Conservation (phyloP, 2,329 filamentous ascomycete genomes). For the Fusarium brachygibbosum region DNA sequence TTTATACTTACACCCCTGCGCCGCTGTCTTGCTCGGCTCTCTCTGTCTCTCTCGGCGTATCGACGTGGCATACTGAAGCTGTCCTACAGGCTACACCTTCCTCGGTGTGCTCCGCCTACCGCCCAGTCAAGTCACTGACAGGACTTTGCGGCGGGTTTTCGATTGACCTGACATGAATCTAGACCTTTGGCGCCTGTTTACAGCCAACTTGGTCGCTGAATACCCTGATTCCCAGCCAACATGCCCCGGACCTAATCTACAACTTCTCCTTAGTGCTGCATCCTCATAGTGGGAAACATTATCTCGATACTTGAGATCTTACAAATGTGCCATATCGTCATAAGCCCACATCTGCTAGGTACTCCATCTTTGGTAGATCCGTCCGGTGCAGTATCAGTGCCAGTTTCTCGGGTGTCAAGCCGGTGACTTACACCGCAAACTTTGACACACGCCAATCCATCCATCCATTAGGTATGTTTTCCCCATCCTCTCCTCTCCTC, state of each 20-base stretch:
- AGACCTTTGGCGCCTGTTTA: conserved; percentile 9
- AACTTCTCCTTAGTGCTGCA: background rate
- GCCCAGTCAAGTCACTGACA: conserved; percentile 6
- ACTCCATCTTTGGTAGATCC: conserved; percentile 38
- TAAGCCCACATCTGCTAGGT: conserved; percentile 23
- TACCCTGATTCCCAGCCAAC: background rate
- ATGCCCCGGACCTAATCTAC: background rate
- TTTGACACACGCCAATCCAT: conserved; percentile 28
- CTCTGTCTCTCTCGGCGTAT: conserved; percentile 12
- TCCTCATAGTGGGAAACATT: background rate
- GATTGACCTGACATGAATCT: conserved; percentile 14
- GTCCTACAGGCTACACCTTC: conserved; percentile 24
- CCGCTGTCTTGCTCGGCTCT: background rate
- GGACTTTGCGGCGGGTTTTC: conserved; percentile 3
- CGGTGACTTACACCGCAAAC: conserved; percentile 28
- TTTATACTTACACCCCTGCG: conserved; percentile 22
- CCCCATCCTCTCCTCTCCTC: conserved; percentile 24
- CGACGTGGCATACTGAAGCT: conserved; percentile 35
- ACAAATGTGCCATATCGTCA: conserved; percentile 35
- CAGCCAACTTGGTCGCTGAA: conserved; percentile 2
- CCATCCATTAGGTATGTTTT: conserved; percentile 31
- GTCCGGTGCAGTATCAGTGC: conserved; percentile 45
- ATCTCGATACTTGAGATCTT: conserved; percentile 11
- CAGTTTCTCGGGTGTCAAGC: conserved; percentile 43
- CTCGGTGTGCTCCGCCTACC: conserved; percentile 21